Base-by-base conservation (phyloP, 805 yeast species). In the Saccharomycopsis synnaedendra region DNA sequence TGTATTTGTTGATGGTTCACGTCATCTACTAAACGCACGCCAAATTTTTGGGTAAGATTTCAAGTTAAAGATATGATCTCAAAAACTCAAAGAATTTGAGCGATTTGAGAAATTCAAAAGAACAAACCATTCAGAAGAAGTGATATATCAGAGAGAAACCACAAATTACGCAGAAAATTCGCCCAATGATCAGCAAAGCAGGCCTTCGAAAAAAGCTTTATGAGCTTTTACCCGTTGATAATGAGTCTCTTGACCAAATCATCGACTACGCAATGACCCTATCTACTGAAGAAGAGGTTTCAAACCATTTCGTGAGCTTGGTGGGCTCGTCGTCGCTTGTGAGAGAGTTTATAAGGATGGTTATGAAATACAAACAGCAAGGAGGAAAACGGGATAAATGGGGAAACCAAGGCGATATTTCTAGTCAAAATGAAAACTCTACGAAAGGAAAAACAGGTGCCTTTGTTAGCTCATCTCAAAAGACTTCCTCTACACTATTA, bases 251-350 rank as follows among this genome's bases (percentile, higher is more conserved):
- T 33, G 55, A 57, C 8, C 81, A 79, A 55, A 69, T 80, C 66
- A 66, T 80, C 4, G 73, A 71, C 8, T 76, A 79, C 55, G 75
- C 80, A 0, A 57, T 71, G 8, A 58, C 68, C 6, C 61, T 78
- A 28, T 67, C 68, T 5, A 59, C 73, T 0, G 72, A 76, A 45
- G 67, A 68, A 3, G 76, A 69, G 9, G 69, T 77, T 5, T 67
- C 69, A 27, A 66, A 64, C 29, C 81, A 82, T 59, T 74, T 80
- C 56, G 58, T 72, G 9, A 75, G 76, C 41, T 58, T 80, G 11
- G 59, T 78, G 9, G 85, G 85, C 5, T 78, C 78, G 47, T 69
- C 78, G 9, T 75, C 76, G 31, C 76, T 65, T 40, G 68, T 80
- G 1, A 58, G 74, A 35, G 62, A 66, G 11, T 75, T 79, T 54